phyloP scores from a whole-genome alignment of 805 yeast genomes.

The Kuraishia ogatae region DNA sequence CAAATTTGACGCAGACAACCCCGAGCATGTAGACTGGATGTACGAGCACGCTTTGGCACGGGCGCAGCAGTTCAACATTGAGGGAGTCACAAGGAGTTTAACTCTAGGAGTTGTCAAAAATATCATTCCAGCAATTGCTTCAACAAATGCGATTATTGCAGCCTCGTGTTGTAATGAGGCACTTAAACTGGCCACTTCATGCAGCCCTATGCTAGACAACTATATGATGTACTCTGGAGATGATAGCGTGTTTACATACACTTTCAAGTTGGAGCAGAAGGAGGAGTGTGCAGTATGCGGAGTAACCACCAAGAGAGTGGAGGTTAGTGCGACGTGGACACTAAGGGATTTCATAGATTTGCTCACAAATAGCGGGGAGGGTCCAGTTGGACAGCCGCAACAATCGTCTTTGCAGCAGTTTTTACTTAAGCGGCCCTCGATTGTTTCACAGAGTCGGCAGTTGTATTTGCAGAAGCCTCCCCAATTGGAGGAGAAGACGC shows the following conservation, averaged over 20 bases:
- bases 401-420: too few relatives aligned
- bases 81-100: slow-evolving; percentile 64
- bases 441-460: slow-evolving; percentile 28
- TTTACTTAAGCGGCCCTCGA: slow-evolving; percentile 41
- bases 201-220: slow-evolving; percentile 60
- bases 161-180: slow-evolving; percentile 85
- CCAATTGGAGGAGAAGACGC: slow-evolving; percentile 33
- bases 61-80: slow-evolving; percentile 58
- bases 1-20: slow-evolving; percentile 59
- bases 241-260: slow-evolving; percentile 34
- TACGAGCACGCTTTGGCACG: slow-evolving; percentile 44
- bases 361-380: slow-evolving; percentile 14
- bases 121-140: slow-evolving; percentile 90
- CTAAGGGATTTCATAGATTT: slow-evolving; percentile 34
- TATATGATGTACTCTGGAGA: slow-evolving; percentile 86
- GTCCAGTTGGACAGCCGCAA: slow-evolving; percentile 16
- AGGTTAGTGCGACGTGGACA: slow-evolving; percentile 15
- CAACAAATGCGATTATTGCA: slow-evolving; percentile 88
- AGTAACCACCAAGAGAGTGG: slow-evolving; percentile 5
- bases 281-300: slow-evolving; percentile 36
- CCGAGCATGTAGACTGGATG: slow-evolving; percentile 59
- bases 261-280: slow-evolving; percentile 28
- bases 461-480: slow-evolving; percentile 42
- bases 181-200: slow-evolving; percentile 65
- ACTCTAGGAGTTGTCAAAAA: slow-evolving; percentile 85